Percentiles rank a stretch among this genome's conserved stretches.
Conservation (phyloP, 495 filamentous ascomycete genomes). For the Amorphotheca resinae region DNA sequence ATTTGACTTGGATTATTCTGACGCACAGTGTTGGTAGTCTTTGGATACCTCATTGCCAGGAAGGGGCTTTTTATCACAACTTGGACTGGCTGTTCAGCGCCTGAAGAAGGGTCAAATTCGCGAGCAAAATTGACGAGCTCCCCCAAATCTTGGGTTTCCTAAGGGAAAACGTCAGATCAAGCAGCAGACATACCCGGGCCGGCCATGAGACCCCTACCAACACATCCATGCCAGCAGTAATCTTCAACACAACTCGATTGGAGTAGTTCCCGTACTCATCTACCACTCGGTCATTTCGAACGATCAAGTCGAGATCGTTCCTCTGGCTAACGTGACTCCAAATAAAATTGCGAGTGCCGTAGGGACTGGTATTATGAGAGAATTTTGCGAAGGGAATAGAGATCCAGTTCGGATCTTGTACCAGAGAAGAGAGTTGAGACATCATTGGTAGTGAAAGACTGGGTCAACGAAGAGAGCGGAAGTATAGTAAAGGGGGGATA, state of each 20-base stretch:
- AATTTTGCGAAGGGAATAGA: conserved; percentile 24
- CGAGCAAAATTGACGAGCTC: conserved; percentile 6
- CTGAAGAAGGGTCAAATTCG: conserved; percentile 11
- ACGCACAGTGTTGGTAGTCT: conserved; percentile 16
- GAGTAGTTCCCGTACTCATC: conserved; percentile 13
- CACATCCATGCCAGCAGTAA: conserved; percentile 26
- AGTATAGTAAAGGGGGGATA: conserved; percentile 9
- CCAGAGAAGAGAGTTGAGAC: conserved; percentile 16
- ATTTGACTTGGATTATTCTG: too few species aligned
- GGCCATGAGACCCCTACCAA: conserved; percentile 23
- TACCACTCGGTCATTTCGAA: conserved; percentile 20
- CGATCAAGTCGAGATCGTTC: conserved; percentile 27
- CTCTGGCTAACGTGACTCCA: conserved; percentile 25
- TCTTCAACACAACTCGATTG: conserved; percentile 22
- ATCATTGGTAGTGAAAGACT: conserved; percentile 11
- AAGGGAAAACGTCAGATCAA: not conserved
- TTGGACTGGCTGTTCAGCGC: conserved; percentile 18
- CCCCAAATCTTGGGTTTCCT: conserved; percentile 18
- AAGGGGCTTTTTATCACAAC: conserved; percentile 20
- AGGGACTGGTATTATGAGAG: conserved; percentile 20
- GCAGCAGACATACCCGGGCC: not conserved
- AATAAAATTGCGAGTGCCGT: conserved; percentile 14
- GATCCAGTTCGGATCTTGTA: conserved; percentile 8
- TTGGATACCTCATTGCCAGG: conserved; percentile 25
- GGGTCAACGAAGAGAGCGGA: conserved; percentile 6